Conservation (phyloP, 2,329 filamentous ascomycete species). For the Moelleriella libera region DNA sequence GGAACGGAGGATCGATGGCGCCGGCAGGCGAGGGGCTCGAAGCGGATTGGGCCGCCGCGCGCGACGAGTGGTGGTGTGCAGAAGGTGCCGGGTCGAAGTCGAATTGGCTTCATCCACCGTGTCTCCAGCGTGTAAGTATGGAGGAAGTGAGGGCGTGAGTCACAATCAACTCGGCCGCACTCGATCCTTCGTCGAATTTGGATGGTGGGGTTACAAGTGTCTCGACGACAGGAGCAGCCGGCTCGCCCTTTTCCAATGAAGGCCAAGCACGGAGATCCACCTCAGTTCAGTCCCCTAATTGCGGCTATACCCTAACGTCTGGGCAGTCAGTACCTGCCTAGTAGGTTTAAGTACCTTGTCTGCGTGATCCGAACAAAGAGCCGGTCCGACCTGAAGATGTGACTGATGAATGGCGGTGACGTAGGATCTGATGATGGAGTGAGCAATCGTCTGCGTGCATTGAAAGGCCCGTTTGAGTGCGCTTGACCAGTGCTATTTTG, state of each 20-base stretch:
- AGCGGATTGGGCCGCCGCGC: no score
- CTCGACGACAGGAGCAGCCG: background rate
- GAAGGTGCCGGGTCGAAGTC: conserved; percentile 12
- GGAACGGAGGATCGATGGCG: conserved; percentile 6
- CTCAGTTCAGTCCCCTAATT: background rate
- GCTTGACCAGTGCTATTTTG: no score
- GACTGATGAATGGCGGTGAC: no score
- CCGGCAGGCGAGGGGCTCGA: no score
- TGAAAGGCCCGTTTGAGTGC: no score
- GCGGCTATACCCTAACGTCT: background rate
- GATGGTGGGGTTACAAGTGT: conserved; percentile 8
- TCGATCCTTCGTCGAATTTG: conserved; percentile 6
- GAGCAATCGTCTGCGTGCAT: no score
- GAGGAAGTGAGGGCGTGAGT: conserved; percentile 12
- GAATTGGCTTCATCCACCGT: conserved; percentile 15
- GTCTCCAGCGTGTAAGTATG: conserved; percentile 2
- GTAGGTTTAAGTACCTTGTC: no score
- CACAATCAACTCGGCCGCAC: conserved; percentile 11
- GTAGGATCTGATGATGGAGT: no score
- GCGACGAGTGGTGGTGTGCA: conserved; percentile 5
- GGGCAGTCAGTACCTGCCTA: no score
- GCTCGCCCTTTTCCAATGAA: background rate
- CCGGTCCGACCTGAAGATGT: no score
- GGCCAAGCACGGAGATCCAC: background rate
- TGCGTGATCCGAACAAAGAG: no score